Percentiles rank a stretch among this genome's conserved stretches.
phyloP scores from a whole-genome alignment of 345 rosid species.

The Sisymbrium altissimum region DNA sequence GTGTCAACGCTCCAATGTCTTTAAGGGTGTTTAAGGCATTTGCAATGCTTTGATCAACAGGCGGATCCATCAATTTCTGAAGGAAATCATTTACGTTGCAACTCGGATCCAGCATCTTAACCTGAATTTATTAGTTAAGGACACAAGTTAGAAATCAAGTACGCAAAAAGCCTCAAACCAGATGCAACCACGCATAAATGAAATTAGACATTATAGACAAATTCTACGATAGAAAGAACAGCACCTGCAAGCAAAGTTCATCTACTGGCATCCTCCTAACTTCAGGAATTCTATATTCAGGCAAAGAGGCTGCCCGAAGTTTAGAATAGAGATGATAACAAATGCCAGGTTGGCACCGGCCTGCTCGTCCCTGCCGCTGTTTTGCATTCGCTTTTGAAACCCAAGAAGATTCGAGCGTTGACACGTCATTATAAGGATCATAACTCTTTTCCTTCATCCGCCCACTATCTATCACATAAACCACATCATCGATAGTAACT shows the following conservation, averaged over 20 bases:
- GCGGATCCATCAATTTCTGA: conserved; percentile 84
- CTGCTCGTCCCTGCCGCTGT: conserved; percentile 97
- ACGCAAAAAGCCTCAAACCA: conserved; percentile 11
- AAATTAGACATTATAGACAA: neutral
- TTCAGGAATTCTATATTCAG: conserved; percentile 84
- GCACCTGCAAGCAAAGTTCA: conserved; percentile 93
- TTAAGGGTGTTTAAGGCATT: conserved; percentile 72
- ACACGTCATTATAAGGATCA: conserved; percentile 82
- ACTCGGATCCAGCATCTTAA: conserved; percentile 74
- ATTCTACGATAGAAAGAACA: neutral
- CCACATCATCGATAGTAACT: conserved; percentile 91
- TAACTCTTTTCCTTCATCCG: conserved; percentile 97
- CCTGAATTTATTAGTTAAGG: conserved; percentile 42
- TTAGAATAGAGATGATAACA: conserved; percentile 94
- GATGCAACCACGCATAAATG: conserved; percentile 4
- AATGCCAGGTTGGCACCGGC: conserved; percentile 89
- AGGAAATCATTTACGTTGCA: conserved; percentile 62
- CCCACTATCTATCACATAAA: conserved; percentile 94
- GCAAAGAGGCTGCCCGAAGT: conserved; percentile 69
- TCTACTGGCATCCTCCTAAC: conserved; percentile 90
- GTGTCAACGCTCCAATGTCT: conserved; percentile 82
- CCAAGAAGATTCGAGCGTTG: conserved; percentile 93
- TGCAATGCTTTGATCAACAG: conserved; percentile 59
- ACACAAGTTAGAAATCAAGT: conserved; percentile 18
- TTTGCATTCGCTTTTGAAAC: conserved; percentile 94